Evolutionary conservation across 2,329 filamentous ascomycete genomes (phyloP), one percentile per base, ranked within the genome.

Genomic region (Elsinoe necatrix): DNA sequence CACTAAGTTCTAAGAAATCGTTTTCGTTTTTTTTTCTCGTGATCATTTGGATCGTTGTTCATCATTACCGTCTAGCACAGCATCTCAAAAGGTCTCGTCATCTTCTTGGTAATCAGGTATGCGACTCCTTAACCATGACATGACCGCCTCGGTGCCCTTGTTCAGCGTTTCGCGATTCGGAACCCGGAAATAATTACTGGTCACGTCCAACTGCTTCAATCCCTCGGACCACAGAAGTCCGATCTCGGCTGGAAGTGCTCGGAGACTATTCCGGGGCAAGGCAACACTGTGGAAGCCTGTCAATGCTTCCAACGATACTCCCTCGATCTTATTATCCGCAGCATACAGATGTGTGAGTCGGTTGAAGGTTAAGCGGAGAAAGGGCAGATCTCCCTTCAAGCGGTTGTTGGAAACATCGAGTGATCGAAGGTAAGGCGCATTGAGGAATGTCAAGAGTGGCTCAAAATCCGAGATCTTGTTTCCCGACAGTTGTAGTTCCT

Each of bases 111-210:
- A 66, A n/a, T 63, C 65, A 1, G 87, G 84, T 34, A 95, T 85
- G 56, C 86, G 80, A 25, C 89, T 86, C 59, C 87, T 80, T 52
- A 96, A 71, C 86, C 89, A 95, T 51, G 83, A 78, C 62, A 96
- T 73, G 0, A 89, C 85, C 1, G 88, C 86, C 64, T 95, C 89
- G 0, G 91, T 96, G 0, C 92, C 92, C 60, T 89, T 87, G 59
- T 92, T 87, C 48, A 97, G 73, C 5, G 95, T 80, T 61, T 86
- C 87, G 74, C 86, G 91, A 57, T 87, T 82, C 0, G 92, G 92
- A 29, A 96, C 89, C 29, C 89, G 80, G 72, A 97, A 97, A 29
- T 84, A 79, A 68, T 97, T 97, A 0, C 90, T 90, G 25, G 81
- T 81, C 3, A 95, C 86, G 48, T 95, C 86, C 8, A 96, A 74